Evolutionary conservation across 805 yeast species (phyloP), one percentile per base, ranked within the genome.

Genomic region (Pichia manshurica): DNA sequence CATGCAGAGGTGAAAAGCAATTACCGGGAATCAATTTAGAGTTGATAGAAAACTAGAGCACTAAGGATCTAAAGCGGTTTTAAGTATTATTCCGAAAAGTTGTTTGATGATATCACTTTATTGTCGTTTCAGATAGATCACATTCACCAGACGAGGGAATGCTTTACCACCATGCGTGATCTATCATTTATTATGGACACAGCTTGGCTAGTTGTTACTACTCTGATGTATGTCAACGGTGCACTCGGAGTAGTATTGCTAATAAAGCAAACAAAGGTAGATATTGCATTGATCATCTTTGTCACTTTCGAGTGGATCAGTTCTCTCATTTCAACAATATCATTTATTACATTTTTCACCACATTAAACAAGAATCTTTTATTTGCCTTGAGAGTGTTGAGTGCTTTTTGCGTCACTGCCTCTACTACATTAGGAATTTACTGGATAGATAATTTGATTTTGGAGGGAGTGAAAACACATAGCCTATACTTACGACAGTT

Each of bases 371-470:
- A 39, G 10, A 2, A 19, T 21, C 17, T 39, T 16, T 15, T 10
- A 22, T 29, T 6, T 12, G 5, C 16, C n/a, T 9, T 31, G 7
- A 29, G 5, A 6, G 16, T 17, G 10, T 10, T 17, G 10, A 31
- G 9, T 20, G 16, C 29, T 5, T 17, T 46, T 16, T 22, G n/a
- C 5, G 10, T 19, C 5, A 4, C 37, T 13, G 31, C 32, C 2
- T 45, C 52, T 10, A 42, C 44, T 12, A 17, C 38, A 6, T 4
- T 45, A 21, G 48, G 53, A 28, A 51, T 48, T 15, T 51, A 48
- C 23, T 48, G 52, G 52, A 51, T 48, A n/a, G 45, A 51, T 29
- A 16, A 33, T 25, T 20, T 48, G 4, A 41, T 48, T 9, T 41
- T 35, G 3, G 21, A 16, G 17, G 21, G 29, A 16, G 17, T 39